Percentiles rank a stretch among this genome's conserved stretches.
phyloP scores from a whole-genome alignment of 768 basidiomycete species.

The Trametes villosa region DNA sequence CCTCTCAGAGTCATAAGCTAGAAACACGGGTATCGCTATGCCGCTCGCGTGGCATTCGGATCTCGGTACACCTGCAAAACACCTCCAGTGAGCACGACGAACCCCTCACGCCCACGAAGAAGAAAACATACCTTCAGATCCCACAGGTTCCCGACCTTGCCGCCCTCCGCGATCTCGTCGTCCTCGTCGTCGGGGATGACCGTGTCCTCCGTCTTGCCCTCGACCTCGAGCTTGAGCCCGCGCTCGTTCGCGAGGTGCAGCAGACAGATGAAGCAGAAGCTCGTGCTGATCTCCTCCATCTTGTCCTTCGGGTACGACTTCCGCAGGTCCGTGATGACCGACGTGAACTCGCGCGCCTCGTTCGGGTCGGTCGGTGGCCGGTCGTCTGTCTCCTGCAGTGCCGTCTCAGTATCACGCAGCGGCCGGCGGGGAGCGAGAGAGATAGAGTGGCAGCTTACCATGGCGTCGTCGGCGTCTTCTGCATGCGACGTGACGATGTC shows the following conservation, averaged over 20 bases:
- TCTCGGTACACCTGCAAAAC: constrained; percentile 29
- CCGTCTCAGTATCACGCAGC: background rate
- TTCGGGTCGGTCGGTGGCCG: constrained; percentile 59
- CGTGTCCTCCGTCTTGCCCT: constrained; percentile 42
- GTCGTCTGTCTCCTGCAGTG: constrained; percentile 57
- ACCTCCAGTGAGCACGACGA: background rate
- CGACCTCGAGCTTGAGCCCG: constrained; percentile 79
- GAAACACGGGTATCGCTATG: constrained; percentile 20
- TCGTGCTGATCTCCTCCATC: constrained; percentile 98
- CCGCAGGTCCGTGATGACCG: constrained; percentile 83
- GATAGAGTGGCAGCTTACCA: constrained; percentile 24
- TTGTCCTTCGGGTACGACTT: constrained; percentile 88
- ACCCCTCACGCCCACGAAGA: background rate
- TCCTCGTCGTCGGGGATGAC: constrained; percentile 44
- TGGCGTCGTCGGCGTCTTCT: constrained; percentile 41
- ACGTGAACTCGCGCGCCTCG: constrained; percentile 72
- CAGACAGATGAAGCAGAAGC: constrained; percentile 98
- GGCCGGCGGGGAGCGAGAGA: background rate
- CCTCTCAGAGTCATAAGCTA: background rate
- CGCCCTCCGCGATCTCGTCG: constrained; percentile 45
- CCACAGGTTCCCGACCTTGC: constrained; percentile 75
- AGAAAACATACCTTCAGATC: constrained; percentile 58
- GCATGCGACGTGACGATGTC: constrained; percentile 65
- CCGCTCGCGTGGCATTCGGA: constrained; percentile 29
- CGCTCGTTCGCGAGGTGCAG: constrained; percentile 97